Conservation (phyloP, 495 filamentous ascomycete species). For the Xylaria longipes region DNA sequence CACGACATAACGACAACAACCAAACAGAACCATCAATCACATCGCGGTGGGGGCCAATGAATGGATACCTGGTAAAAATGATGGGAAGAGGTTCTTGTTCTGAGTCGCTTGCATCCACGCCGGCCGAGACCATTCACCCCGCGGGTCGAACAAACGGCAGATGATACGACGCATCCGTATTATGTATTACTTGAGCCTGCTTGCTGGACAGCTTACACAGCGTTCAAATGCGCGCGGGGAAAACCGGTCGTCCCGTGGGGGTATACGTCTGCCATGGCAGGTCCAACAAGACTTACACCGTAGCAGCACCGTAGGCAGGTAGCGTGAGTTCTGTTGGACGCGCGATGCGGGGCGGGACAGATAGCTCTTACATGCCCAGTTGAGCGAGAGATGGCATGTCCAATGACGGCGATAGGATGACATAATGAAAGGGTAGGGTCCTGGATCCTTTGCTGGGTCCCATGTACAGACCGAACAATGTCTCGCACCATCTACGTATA, state of each 20-base stretch:
- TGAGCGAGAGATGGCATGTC: slow-evolving; percentile 11
- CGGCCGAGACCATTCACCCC: slow-evolving; percentile 17
- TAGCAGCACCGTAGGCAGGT: slow-evolving; percentile 19
- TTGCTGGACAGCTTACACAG: background rate
- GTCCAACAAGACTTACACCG: background rate
- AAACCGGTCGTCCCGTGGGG: slow-evolving; percentile 28
- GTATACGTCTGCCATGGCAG: slow-evolving; percentile 13
- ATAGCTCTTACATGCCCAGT: background rate
- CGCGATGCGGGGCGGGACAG: slow-evolving; percentile 20
- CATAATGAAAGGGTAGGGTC: slow-evolving; percentile 17
- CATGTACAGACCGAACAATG: slow-evolving; percentile 10
- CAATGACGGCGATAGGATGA: slow-evolving; percentile 17
- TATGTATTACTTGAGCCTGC: background rate
- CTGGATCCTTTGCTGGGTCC: slow-evolving; percentile 6
- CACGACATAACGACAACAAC: background rate
- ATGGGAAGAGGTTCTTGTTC: background rate
- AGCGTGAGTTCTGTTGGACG: slow-evolving; percentile 11
- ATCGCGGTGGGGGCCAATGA: slow-evolving; percentile 6
- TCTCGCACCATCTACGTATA: slow-evolving; percentile 7
- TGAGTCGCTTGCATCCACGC: slow-evolving; percentile 8
- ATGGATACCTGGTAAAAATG: background rate
- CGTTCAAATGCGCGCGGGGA: slow-evolving; percentile 9
- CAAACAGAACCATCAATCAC: background rate
- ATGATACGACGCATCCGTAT: slow-evolving; percentile 15
- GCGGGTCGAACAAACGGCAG: slow-evolving; percentile 6